Evolutionary conservation across 2,329 filamentous ascomycete genomes (phyloP).

Genomic region (Kalaharituber pfeilii): DNA sequence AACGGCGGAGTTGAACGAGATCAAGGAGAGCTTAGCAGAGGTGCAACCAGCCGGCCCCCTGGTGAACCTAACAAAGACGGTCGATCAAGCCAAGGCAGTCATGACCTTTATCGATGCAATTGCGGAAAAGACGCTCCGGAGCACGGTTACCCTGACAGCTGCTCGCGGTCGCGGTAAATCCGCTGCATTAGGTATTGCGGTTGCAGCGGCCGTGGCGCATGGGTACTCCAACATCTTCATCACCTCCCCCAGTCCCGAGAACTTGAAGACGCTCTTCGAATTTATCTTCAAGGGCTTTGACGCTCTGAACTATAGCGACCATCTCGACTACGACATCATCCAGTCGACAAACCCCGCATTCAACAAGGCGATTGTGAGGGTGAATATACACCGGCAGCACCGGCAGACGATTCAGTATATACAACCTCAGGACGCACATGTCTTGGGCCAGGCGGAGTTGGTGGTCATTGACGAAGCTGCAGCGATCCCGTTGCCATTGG

Average conservation of each 20-base stretch:
- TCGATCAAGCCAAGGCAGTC: conserved; percentile 93
- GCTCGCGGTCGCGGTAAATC: conserved; percentile 93
- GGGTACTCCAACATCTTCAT: conserved; percentile 99
- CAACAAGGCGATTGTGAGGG: conserved; percentile 94
- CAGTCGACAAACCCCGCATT: conserved; percentile 97
- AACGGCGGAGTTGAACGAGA: conserved; percentile 57
- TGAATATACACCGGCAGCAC: conserved; percentile 88
- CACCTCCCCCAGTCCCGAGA: conserved; percentile 91
- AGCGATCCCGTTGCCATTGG: conserved; percentile 81
- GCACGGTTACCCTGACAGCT: conserved; percentile 83
- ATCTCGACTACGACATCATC: conserved; percentile 93
- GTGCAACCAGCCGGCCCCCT: conserved; percentile 73
- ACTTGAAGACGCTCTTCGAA: conserved; percentile 94
- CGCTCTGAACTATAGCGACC: conserved; percentile 79
- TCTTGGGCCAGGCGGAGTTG: conserved; percentile 83
- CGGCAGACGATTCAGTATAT: conserved; percentile 98
- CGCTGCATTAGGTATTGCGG: conserved; percentile 80
- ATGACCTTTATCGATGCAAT: conserved; percentile 93
- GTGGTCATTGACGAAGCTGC: conserved; percentile 95
- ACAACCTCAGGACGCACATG: conserved; percentile 85
- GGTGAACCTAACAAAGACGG: conserved; percentile 68
- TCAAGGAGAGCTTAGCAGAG: conserved; percentile 76
- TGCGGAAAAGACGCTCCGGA: conserved; percentile 83
- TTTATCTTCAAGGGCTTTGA: conserved; percentile 98
- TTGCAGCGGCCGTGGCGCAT: conserved; percentile 84